Evolutionary conservation across 495 filamentous ascomycete genomes (phyloP).

Genomic region (Cenococcum geophilum): DNA sequence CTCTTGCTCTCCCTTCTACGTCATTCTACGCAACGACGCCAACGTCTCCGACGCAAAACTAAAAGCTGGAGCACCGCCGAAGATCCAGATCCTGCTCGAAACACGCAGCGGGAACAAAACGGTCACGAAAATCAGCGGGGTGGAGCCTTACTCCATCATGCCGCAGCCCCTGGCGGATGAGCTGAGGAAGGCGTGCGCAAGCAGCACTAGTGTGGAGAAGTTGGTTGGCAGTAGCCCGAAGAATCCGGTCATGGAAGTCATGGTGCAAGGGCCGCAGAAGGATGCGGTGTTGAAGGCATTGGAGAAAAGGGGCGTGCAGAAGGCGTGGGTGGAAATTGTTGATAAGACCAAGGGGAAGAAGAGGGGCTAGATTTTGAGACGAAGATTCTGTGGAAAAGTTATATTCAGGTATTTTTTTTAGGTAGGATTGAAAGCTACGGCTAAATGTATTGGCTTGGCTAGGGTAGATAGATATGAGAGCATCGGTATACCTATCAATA

Average conservation of each 20-base stretch:
- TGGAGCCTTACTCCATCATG: conserved; percentile 59
- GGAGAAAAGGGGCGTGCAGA: conserved; percentile 56
- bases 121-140: conserved; percentile 56
- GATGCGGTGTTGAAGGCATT: conserved; percentile 56
- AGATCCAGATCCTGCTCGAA: conserved; percentile 54
- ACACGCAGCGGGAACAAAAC: conserved; percentile 64
- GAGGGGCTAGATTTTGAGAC: conserved; percentile 22
- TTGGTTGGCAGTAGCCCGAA: conserved; percentile 54
- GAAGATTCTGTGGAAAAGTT: neutral
- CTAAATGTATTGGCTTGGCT: too few relatives aligned
- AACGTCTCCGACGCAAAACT: conserved; percentile 50
- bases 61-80: conserved; percentile 55
- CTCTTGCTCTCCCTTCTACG: conserved; percentile 49
- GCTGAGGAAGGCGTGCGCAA: conserved; percentile 63
- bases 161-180: conserved; percentile 60
- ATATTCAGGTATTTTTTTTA: too few relatives aligned
- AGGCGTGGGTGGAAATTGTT: conserved; percentile 55
- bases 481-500: too few relatives aligned
- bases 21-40: conserved; percentile 51
- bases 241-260: conserved; percentile 61
- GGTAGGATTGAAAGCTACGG: too few relatives aligned
- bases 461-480: too few relatives aligned
- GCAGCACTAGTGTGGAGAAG: conserved; percentile 60
- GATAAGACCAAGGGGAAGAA: conserved; percentile 73
- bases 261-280: conserved; percentile 64